A percentile compares a stretch with the other conserved stretches of the same genome.
These are phyloP conservation scores for Fusarium falciforme DNA, from an alignment of 2,329 filamentous ascomycete genomes.

Conservation along the genomic window DNA sequence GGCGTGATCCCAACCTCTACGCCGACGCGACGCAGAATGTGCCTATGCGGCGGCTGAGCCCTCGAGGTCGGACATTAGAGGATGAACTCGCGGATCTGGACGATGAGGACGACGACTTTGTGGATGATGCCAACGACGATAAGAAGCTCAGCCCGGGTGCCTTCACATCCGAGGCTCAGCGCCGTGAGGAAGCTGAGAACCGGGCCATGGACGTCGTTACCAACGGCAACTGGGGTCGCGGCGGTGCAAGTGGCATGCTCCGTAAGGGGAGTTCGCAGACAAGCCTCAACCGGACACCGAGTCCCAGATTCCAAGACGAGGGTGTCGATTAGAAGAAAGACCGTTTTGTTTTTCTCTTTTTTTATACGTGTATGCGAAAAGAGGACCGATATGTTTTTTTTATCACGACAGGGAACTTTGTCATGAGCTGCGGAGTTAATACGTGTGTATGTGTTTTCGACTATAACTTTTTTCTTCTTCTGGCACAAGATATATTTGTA, in stretches of 20 bases:
- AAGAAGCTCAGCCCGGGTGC: constrained; percentile 54
- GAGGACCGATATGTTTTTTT: constrained; percentile 4
- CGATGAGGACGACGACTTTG: constrained; percentile 49
- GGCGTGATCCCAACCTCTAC: constrained; percentile 67
- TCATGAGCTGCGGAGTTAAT: constrained; percentile 35
- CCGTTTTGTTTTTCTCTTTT: too few species aligned
- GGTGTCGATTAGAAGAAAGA: constrained; percentile 47
- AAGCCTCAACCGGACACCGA: constrained; percentile 31
- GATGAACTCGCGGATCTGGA: constrained; percentile 57
- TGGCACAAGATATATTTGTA: constrained; percentile 19
- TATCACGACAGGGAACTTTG: constrained; percentile 1
- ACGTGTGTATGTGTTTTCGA: constrained; percentile 10
- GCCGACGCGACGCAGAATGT: constrained; percentile 59
- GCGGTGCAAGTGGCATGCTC: constrained; percentile 58
- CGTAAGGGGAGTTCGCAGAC: constrained; percentile 49
- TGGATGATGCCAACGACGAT: constrained; percentile 46
- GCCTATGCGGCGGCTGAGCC: constrained; percentile 60
- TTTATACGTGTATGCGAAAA: constrained; percentile 9
- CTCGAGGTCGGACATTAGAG: constrained; percentile 57
- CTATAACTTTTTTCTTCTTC: constrained; percentile 5
- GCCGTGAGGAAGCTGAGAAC: constrained; percentile 58
- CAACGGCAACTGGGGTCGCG: constrained; percentile 53
- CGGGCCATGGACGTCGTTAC: constrained; percentile 58
- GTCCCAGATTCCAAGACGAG: constrained; percentile 44
- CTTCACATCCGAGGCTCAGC: constrained; percentile 45